A percentile compares a stretch with the other conserved stretches of the same genome.
Conservation (phyloP, 768 basidiomycete genomes). For the Termitomyces sp. region DNA sequence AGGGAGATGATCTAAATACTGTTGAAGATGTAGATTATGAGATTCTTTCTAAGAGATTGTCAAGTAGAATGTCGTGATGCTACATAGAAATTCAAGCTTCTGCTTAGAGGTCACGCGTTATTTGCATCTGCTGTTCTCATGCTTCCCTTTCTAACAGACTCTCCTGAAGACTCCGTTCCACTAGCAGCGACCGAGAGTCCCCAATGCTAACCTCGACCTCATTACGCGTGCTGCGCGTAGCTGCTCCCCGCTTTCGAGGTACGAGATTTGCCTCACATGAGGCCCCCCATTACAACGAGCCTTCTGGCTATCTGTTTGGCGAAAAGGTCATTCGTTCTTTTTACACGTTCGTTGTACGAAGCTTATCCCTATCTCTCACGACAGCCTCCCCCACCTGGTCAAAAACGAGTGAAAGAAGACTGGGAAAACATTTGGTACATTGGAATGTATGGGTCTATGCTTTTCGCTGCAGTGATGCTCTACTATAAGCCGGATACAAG, state of each 20-base stretch:
- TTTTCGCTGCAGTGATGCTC: slow-evolving; percentile 67
- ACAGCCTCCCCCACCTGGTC: slow-evolving; percentile 74
- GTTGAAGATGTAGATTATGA: slow-evolving; percentile 41
- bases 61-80: not conserved
- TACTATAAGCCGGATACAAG: slow-evolving; percentile 95
- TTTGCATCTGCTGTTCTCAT: slow-evolving; percentile 19
- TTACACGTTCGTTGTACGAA: not conserved
- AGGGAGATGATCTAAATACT: slow-evolving; percentile 28
- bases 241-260: slow-evolving; percentile 33
- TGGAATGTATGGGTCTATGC: slow-evolving; percentile 90
- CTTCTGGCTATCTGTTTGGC: slow-evolving; percentile 82
- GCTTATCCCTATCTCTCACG: slow-evolving; percentile 5
- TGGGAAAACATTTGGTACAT: slow-evolving; percentile 92
- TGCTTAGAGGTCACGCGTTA: slow-evolving; percentile 2
- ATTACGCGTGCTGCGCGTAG: slow-evolving; percentile 44
- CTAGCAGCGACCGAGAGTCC: not conserved
- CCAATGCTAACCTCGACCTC: slow-evolving; percentile 49
- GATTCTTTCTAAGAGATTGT: slow-evolving; percentile 38
- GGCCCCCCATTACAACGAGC: slow-evolving; percentile 85
- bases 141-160: slow-evolving; percentile 12
- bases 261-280: slow-evolving; percentile 70
- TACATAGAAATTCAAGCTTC: not conserved
- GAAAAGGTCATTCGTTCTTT: slow-evolving; percentile 67
- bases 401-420: slow-evolving; percentile 83
- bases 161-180: slow-evolving; percentile 15